Base-by-base conservation (phyloP, 108 stramenopile species). In the Cyclotella atomus region DNA sequence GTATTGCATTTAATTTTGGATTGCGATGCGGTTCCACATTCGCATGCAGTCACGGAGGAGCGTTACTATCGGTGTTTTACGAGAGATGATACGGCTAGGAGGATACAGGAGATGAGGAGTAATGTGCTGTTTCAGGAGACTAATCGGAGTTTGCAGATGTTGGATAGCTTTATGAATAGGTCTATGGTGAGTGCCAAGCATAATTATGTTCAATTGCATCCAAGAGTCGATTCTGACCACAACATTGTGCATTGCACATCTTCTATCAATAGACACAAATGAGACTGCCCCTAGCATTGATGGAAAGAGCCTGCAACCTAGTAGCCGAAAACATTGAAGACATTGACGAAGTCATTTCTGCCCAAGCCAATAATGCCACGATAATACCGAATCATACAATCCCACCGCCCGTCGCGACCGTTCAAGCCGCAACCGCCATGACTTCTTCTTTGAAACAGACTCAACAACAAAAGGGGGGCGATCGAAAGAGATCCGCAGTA, bases 1-100 rank as follows among this genome's bases (percentile, higher is more conserved):
- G 50, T 88, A 1, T 38, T 77, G 0, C 56, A 88, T 55, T 53
- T 88, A 14, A 34, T 88, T 1, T 28, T 88, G 4, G 87, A 88
- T 69, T 83, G 76, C 27, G 81, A 86, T 71, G 85, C 52, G 33
- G 73, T 44, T 53, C 76, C 28, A 20, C 61, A 63, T 50, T 44
- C 41, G 34, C 24, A 70, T 1, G 30, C 28, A 29, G 38, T 68
- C 16, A 16, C 34, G 20, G 65, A 41, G 70, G 50, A 44, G 2
- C 47, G 35, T 2, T 83, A 88, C 68, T 82, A 70, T 46, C 83
- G 85, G 0, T 84, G 77, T 64, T 86, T 86, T 83, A 86, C 81
- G 20, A 59, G 85, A 8, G 85, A 86, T 54, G 87, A 88, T 65
- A 86, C 84, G 29, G 52, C 73, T 6, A 56, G 85, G 1, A 52